These are phyloP conservation scores for Pholiota molesta DNA, from an alignment of 768 basidiomycete genomes.

Conservation along the genomic window DNA sequence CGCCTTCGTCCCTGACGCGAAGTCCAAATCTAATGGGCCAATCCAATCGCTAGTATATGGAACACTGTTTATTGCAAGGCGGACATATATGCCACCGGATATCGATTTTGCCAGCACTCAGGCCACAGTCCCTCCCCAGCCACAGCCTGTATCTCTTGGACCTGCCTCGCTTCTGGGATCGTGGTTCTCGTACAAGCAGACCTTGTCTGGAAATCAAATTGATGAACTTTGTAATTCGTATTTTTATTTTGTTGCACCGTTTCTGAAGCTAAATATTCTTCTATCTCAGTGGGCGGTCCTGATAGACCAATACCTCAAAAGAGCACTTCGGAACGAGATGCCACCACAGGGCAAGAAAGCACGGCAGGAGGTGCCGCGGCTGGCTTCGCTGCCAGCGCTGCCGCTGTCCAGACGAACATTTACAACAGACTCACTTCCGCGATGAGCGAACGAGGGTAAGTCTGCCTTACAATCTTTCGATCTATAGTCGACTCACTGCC, in stretches of 20 bases:
- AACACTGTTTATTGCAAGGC: constrained; percentile 60
- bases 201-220: constrained; percentile 59
- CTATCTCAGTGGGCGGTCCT: constrained; percentile 62
- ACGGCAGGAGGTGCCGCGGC: constrained; percentile 26
- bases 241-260: constrained; percentile 4
- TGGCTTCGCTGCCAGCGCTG: constrained; percentile 34
- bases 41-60: constrained; percentile 49
- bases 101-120: constrained; percentile 51
- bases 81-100: constrained; percentile 51
- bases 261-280: not conserved
- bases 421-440: constrained; percentile 55
- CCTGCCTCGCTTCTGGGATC: constrained; percentile 58
- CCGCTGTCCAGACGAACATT: constrained; percentile 40
- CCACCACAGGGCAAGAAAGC: constrained; percentile 11
- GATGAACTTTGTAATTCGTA: constrained; percentile 55
- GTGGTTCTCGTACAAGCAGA: constrained; percentile 55
- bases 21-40: constrained; percentile 26
- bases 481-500: not conserved
- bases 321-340: constrained; percentile 12
- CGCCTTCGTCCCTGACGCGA: constrained; percentile 34
- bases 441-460: constrained; percentile 66
- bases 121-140: constrained; percentile 52
- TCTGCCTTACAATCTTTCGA: not conserved
- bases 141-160: constrained; percentile 62
- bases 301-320: constrained; percentile 54